Evolutionary conservation across 2,329 filamentous ascomycete genomes (phyloP), one percentile per base, ranked within the genome.

Genomic region (Colletotrichum sp.): DNA sequence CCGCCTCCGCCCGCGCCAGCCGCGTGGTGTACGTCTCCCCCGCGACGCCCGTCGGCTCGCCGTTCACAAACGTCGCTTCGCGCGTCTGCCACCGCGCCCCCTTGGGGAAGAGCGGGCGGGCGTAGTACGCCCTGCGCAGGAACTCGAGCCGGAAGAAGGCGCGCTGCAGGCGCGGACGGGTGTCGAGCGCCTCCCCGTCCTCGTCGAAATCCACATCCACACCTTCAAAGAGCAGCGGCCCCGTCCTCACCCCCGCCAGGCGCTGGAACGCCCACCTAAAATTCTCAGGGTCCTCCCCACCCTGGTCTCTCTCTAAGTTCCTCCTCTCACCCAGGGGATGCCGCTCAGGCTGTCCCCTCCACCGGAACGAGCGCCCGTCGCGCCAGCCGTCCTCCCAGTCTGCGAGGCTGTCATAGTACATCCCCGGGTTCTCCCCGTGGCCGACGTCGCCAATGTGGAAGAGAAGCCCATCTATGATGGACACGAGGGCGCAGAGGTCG

Each of bases 61-160:
- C 72, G 1, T 39, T 9, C 3, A 2, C 4, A 8, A 72, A 16
- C 9, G 69, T 67, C 8, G 25, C 29, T 8, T 52, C 39, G 16
- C 61, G 72, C 19, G 15, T 55, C 55, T 55, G 22, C 62, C 63
- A 75, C 4, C 8, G 22, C 0, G 74, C 74, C 13, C 74, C 74
- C 1, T 8, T 6, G 0, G 74, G 74, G 59, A 57, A 69, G 5
- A 76, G 39, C 12, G 74, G 74, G 2, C 65, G 64, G 8, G 36
- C 30, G 65, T 76, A 76, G 57, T 49, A 30, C 9, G 63, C 57
- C 8, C 74, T 8, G 2, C 74, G 55, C 27, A 76, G 19, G 44
- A 74, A 36, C 59, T 74, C 74, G 32, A 76, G 70, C 4, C 74
- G 74, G 64, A 76, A 76, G 64, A 74, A 65, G 32, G 74, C 74